Evolutionary conservation across 495 filamentous ascomycete genomes (phyloP).

Genomic region (Aspergillus mulundensis): DNA sequence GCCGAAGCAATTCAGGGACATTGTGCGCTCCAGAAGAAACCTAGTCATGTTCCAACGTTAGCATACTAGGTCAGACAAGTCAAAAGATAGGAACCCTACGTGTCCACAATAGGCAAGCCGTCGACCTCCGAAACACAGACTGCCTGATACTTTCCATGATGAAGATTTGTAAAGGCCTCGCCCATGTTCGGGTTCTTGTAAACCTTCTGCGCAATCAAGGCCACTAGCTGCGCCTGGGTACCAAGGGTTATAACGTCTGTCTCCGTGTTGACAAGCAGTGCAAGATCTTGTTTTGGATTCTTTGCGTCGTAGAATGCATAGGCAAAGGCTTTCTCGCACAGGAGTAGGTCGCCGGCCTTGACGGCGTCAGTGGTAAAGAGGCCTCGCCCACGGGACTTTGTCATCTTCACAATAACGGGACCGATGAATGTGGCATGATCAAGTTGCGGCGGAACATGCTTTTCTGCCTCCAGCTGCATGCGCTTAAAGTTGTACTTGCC

Average conservation of each 20-base stretch:
- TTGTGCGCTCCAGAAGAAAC: slow-evolving; percentile 43
- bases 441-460: slow-evolving; percentile 13
- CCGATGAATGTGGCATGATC: not conserved
- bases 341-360: slow-evolving; percentile 47
- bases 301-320: slow-evolving; percentile 21
- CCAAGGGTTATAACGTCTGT: slow-evolving; percentile 25
- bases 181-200: slow-evolving; percentile 46
- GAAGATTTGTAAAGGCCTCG: slow-evolving; percentile 34
- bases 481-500: slow-evolving; percentile 43
- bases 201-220: slow-evolving; percentile 41
- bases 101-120: slow-evolving; percentile 47
- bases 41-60: slow-evolving; percentile 16
- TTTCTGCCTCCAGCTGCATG: slow-evolving; percentile 34
- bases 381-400: slow-evolving; percentile 29
- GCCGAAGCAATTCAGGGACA: slow-evolving; percentile 47
- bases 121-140: slow-evolving; percentile 37
- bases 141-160: slow-evolving; percentile 35
- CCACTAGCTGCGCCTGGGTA: slow-evolving; percentile 35
- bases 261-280: slow-evolving; percentile 31
- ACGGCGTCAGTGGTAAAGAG: slow-evolving; percentile 47
- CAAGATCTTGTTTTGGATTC: slow-evolving; percentile 3
- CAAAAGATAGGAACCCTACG: slow-evolving; percentile 26
- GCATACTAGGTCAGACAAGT: not conserved
- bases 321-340: slow-evolving; percentile 56
- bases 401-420: not conserved